Evolutionary conservation across 345 rosid species (phyloP).

Genomic region (Euphorbia pulcherrima): DNA sequence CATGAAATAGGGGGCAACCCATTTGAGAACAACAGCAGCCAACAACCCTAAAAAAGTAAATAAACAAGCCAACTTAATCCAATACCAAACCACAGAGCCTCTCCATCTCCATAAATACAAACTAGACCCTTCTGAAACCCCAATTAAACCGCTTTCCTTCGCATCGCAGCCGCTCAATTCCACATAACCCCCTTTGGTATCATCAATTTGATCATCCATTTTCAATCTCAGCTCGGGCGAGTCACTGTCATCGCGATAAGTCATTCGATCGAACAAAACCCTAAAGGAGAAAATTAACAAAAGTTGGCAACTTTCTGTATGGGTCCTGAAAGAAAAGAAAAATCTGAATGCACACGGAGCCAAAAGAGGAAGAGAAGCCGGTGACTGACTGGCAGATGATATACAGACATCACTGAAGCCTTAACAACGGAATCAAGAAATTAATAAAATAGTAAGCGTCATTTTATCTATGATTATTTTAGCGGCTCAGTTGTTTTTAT

Average conservation of each 20-base stretch:
- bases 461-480: too few relatives aligned
- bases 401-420: neutral
- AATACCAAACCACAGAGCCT: slow-evolving; percentile 49
- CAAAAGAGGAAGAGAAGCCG: slow-evolving; percentile 24
- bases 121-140: slow-evolving; percentile 16
- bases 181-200: slow-evolving; percentile 44
- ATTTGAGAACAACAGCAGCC: slow-evolving; percentile 64
- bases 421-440: neutral
- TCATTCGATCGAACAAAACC: slow-evolving; percentile 43
- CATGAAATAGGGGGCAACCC: slow-evolving; percentile 89
- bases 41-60: slow-evolving; percentile 48
- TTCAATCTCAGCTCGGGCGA: slow-evolving; percentile 62
- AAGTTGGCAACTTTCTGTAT: slow-evolving; percentile 15
- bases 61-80: slow-evolving; percentile 57
- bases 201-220: slow-evolving; percentile 25
- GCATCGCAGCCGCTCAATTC: slow-evolving; percentile 45
- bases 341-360: slow-evolving; percentile 2
- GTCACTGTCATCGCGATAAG: slow-evolving; percentile 45
- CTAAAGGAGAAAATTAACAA: neutral
- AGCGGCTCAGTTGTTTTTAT: too few relatives aligned
- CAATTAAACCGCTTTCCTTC: slow-evolving; percentile 23
- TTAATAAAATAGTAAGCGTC: too few relatives aligned
- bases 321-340: slow-evolving; percentile 25
- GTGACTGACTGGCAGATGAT: slow-evolving; percentile 11
- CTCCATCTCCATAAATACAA: slow-evolving; percentile 31